Percentiles rank a stretch among this genome's conserved stretches.
Evolutionary conservation across 345 rosid genomes (phyloP).

Genomic region (Gossypium arboreum): DNA sequence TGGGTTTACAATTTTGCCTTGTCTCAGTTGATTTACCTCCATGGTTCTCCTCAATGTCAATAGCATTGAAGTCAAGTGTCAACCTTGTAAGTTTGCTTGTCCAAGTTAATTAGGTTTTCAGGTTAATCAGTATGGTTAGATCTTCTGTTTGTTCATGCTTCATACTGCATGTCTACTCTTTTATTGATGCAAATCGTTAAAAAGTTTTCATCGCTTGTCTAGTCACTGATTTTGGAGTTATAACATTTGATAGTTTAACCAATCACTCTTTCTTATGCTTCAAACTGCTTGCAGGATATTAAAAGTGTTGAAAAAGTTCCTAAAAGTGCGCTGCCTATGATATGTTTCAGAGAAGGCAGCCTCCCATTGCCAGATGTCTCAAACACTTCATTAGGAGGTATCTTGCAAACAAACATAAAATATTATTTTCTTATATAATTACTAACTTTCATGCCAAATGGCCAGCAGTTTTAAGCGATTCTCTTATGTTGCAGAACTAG

Average conservation of each 20-base stretch:
- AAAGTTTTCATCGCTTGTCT: not conserved
- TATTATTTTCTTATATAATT: not conserved
- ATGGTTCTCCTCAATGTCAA: slow-evolving; percentile 82
- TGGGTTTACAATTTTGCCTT: slow-evolving; percentile 21
- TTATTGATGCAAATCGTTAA: not conserved
- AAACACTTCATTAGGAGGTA: slow-evolving; percentile 39
- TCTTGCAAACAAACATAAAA: not conserved
- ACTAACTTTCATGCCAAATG: not conserved
- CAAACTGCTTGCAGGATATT: slow-evolving; percentile 38
- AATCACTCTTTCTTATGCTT: slow-evolving; percentile 3
- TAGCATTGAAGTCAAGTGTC: slow-evolving; percentile 72
- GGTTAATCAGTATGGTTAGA: not conserved
- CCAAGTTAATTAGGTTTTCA: slow-evolving; percentile 4
- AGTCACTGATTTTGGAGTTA: not conserved
- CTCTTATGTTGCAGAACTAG: slow-evolving; percentile 31
- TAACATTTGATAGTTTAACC: not conserved
- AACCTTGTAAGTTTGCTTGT: slow-evolving; percentile 62
- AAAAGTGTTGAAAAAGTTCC: slow-evolving; percentile 46
- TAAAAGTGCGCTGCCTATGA: slow-evolving; percentile 57
- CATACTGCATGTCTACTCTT: not conserved
- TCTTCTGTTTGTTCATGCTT: not conserved
- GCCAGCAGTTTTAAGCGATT: slow-evolving; percentile 8
- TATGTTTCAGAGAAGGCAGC: slow-evolving; percentile 94
- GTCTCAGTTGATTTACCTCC: slow-evolving; percentile 84
- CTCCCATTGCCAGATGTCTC: slow-evolving; percentile 84